Conservation (phyloP, 768 basidiomycete genomes). For the Porphyrellus cyaneotinctus region DNA sequence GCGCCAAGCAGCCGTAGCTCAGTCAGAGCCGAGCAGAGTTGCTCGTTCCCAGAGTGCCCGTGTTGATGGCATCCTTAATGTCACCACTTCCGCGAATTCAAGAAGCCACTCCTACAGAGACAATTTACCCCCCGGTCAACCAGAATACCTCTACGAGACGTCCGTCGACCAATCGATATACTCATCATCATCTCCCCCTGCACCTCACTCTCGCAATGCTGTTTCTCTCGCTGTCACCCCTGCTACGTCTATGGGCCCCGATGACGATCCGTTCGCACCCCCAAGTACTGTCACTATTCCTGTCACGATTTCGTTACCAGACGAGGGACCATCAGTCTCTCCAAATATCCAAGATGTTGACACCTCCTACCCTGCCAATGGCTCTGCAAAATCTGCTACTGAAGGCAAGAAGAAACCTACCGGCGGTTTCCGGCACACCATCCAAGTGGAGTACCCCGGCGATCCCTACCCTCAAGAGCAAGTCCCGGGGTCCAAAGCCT, state of each 20-base stretch:
- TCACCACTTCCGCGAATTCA: conserved; percentile 30
- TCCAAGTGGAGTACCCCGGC: conserved; percentile 89
- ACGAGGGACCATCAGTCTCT: conserved; percentile 18
- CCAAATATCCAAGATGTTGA: conserved; percentile 19
- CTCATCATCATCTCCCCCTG: conserved; percentile 33
- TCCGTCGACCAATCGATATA: conserved; percentile 54
- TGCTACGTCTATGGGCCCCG: conserved; percentile 38
- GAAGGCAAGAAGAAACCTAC: conserved; percentile 47
- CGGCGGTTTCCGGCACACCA: conserved; percentile 75
- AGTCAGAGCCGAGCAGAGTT: conserved; percentile 29
- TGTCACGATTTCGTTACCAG: conserved; percentile 28
- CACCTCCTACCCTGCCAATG: conserved; percentile 20
- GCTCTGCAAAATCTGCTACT: conserved; percentile 32
- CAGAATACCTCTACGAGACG: conserved; percentile 74
- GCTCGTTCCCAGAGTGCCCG: conserved; percentile 54
- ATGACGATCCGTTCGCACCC: conserved; percentile 73
- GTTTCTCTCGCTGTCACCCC: conserved; percentile 42
- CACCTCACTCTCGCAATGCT: conserved; percentile 38
- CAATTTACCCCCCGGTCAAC: conserved; percentile 43
- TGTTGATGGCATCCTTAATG: conserved; percentile 41
- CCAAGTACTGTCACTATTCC: conserved; percentile 28
- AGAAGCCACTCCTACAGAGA: conserved; percentile 48
- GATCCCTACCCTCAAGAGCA: conserved; percentile 38
- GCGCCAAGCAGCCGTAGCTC: conserved; percentile 46
- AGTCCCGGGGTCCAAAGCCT: conserved; percentile 12